Evolutionary conservation across 169 alveolate genomes (phyloP).

Genomic region (Ichthyophthirius multifiliis): DNA sequence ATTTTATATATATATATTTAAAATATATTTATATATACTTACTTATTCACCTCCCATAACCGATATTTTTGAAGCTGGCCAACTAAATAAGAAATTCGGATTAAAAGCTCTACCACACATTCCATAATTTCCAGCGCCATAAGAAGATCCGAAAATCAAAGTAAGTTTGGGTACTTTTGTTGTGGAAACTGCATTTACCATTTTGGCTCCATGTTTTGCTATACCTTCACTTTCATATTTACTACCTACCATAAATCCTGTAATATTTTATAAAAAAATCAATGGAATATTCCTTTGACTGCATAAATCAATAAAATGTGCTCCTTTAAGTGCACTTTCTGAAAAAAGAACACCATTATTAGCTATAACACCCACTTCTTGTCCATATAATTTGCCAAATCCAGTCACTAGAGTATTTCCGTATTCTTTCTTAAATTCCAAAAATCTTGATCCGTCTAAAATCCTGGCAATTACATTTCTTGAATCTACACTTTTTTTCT

Average conservation of each 20-base stretch:
- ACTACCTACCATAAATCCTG: constrained; percentile 86
- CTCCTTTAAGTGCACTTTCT: constrained; percentile 86
- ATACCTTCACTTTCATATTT: constrained; percentile 86
- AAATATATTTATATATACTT: background rate
- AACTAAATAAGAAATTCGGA: constrained; percentile 82
- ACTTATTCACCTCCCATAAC: constrained; percentile 89
- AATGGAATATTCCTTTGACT: constrained; percentile 80
- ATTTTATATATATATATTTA: too few species aligned
- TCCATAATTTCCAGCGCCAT: constrained; percentile 79
- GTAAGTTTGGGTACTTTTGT: constrained; percentile 84
- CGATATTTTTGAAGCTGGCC: constrained; percentile 83
- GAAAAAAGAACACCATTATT: constrained; percentile 85
- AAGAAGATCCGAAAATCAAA: constrained; percentile 44
- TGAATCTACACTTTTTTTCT: constrained; percentile 47
- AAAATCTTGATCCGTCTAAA: constrained; percentile 76
- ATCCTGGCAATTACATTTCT: constrained; percentile 72
- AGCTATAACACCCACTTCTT: constrained; percentile 85
- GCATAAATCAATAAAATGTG: constrained; percentile 87
- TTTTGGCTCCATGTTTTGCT: constrained; percentile 90
- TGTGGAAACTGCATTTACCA: constrained; percentile 84
- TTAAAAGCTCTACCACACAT: constrained; percentile 91
- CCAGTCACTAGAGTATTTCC: constrained; percentile 82
- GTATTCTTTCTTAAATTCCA: constrained; percentile 80
- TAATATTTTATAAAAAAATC: constrained; percentile 76
- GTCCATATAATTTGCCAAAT: constrained; percentile 72